These are phyloP conservation scores for Neoscytalidium dimidiatum DNA, from an alignment of 2,329 filamentous ascomycete species.

Conservation along the genomic window DNA sequence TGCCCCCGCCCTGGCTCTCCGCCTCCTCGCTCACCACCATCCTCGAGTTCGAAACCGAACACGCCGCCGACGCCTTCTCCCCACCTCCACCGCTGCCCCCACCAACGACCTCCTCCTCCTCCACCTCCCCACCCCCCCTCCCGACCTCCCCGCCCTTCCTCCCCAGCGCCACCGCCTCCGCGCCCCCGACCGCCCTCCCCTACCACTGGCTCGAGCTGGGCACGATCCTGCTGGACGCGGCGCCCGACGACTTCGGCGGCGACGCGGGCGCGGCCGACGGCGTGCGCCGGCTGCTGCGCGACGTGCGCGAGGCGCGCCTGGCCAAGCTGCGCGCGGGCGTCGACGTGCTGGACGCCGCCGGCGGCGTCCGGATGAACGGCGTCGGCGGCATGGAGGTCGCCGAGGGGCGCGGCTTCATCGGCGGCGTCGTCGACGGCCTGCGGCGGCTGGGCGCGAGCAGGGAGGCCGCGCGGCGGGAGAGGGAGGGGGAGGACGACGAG, in stretches of 20 bases:
- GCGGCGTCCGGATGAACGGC: conserved; percentile 73
- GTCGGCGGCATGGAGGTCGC: conserved; percentile 92
- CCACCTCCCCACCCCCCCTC: conserved; percentile 40
- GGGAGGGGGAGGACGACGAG: conserved; percentile 68
- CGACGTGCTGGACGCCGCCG: conserved; percentile 68
- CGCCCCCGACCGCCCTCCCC: conserved; percentile 71
- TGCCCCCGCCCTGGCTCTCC: conserved; percentile 86
- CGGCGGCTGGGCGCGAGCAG: conserved; percentile 77
- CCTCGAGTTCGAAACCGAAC: conserved; percentile 76
- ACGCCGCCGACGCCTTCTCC: conserved; percentile 72
- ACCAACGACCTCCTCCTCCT: conserved; percentile 27
- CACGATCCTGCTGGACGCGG: conserved; percentile 82
- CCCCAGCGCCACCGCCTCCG: conserved; percentile 69
- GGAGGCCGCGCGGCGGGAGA: conserved; percentile 75
- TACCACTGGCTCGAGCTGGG: conserved; percentile 96
- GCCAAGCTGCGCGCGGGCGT: conserved; percentile 83
- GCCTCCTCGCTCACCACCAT: conserved; percentile 74
- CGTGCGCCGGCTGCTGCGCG: conserved; percentile 73
- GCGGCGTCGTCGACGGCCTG: conserved; percentile 83
- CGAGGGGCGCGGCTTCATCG: conserved; percentile 81
- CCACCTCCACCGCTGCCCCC: conserved; percentile 69
- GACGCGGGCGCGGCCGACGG: conserved; percentile 62
- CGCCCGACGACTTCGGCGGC: conserved; percentile 76
- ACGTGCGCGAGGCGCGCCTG: conserved; percentile 83
- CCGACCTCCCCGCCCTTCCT: conserved; percentile 70